Conservation (phyloP, 139 green algal genomes). For the Edaphochlamys debaryana region DNA sequence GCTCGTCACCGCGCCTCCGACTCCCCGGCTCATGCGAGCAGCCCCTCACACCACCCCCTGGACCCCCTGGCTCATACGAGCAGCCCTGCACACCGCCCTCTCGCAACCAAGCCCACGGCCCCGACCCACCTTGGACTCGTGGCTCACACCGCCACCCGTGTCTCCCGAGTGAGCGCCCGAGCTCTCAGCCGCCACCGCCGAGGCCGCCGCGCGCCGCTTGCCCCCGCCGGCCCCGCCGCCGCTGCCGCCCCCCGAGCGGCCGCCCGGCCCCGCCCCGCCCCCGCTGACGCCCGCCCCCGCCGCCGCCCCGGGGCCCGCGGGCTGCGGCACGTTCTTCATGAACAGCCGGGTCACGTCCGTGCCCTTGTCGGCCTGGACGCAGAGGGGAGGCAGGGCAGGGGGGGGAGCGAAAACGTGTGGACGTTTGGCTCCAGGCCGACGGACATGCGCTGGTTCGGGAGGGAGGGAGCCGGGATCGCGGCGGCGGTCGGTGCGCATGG, state of each 20-base stretch:
- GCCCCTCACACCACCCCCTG: too few species aligned
- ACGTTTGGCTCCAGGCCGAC: too few species aligned
- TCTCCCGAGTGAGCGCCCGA: background rate
- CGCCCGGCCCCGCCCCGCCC: background rate
- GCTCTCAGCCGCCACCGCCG: background rate
- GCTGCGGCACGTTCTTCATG: background rate
- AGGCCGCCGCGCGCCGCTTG: background rate
- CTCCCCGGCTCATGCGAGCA: too few species aligned
- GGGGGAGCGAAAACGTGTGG: too few species aligned
- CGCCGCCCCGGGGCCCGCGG: background rate
- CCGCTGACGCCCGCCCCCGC: background rate
- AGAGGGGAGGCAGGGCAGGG: background rate
- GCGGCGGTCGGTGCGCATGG: background rate
- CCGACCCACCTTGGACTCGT: slow-evolving; percentile 23
- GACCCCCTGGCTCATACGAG: too few species aligned
- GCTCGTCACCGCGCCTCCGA: too few species aligned
- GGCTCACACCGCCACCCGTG: background rate
- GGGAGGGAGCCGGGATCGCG: too few species aligned
- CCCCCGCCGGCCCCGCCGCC: background rate
- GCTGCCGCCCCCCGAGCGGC: background rate
- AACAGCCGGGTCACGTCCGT: slow-evolving; percentile 17
- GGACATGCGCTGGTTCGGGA: background rate
- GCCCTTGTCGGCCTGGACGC: slow-evolving; percentile 8
- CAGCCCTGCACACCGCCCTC: too few species aligned
- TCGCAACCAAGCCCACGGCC: too few species aligned